Base-by-base conservation (phyloP, 495 filamentous ascomycete species). In the Daldinia caldariorum region DNA sequence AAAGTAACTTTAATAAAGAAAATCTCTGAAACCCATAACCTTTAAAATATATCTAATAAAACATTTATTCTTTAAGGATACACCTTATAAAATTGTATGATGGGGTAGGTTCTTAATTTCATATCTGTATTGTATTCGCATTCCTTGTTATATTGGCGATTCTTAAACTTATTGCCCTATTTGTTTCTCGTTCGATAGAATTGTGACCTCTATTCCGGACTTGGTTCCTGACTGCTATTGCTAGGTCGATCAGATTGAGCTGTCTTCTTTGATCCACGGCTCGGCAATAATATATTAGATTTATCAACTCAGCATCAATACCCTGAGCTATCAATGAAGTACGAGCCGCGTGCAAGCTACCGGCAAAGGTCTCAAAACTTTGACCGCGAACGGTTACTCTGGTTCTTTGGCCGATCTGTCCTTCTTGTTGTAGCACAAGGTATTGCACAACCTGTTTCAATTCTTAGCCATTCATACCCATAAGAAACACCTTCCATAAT, bases 361-460 rank as follows among this genome's bases (percentile, higher is more conserved):
- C 37, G 0, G 37, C 56, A 14, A 43, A 59, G 1, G 56, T 59
- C 6, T 43, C 56, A 31, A 59, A 45, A 5, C 12, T 45, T 43
- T 20, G 9, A 22, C 7, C 26, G 9, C 13, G 16, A 16, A 43
- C 6, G 2, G 37, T 45, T 12, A 59, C 56, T 12, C 5, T 29
- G 22, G 13, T 20, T 16, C 4, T 16, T 26, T 14, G 13, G 39
- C 16, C 9, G 13, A 31, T 35, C 6, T 12, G 6, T 18, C n/a
- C 10, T 10, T 41, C 32, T 18, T 50, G 35, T n/a, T 47, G 61
- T 14, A 64, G 13, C 0, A 58, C 6, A n/a, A 66, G 32, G 12
- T 20, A 59, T 16, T 51, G 34, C 63, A 59, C 58, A 8, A 65
- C 32, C 62, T 65, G 20, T 14, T 20, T 55, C 8, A 45, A 13